These are phyloP conservation scores for Hordeum marinum DNA, from an alignment of 176 grass and related monocot species.

Conservation along the genomic window DNA sequence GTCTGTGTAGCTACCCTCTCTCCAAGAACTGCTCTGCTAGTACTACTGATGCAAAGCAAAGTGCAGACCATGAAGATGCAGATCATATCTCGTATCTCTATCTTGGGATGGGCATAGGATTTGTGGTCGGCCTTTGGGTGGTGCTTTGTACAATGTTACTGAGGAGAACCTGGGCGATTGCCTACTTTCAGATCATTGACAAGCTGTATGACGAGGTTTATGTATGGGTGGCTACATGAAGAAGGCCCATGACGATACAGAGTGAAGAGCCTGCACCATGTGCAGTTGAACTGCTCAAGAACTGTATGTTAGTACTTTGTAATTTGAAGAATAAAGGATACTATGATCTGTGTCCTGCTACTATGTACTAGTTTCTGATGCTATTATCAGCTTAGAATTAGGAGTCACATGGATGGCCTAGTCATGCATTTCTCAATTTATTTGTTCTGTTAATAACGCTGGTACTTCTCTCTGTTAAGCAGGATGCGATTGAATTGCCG, in stretches of 20 bases:
- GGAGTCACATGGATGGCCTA: too few relatives aligned
- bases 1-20: neutral
- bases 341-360: neutral
- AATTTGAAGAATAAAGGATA: neutral
- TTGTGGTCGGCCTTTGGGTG: neutral
- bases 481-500: too few relatives aligned
- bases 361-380: neutral
- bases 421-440: too few relatives aligned
- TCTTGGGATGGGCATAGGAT: neutral
- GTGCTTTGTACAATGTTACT: neutral
- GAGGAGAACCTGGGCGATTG: neutral
- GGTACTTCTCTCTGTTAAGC: too few relatives aligned
- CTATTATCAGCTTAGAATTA: too few relatives aligned
- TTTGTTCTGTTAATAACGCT: too few relatives aligned
- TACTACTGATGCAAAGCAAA: neutral
- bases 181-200: neutral
- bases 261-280: neutral
- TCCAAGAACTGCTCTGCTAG: neutral
- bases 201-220: neutral
- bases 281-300: neutral
- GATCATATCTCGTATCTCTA: neutral
- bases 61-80: neutral
- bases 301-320: neutral
- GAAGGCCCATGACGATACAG: neutral
- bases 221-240: neutral